These are phyloP conservation scores for Sporothrix brasiliensis DNA, from an alignment of 2,329 filamentous ascomycete genomes.

Conservation along the genomic window DNA sequence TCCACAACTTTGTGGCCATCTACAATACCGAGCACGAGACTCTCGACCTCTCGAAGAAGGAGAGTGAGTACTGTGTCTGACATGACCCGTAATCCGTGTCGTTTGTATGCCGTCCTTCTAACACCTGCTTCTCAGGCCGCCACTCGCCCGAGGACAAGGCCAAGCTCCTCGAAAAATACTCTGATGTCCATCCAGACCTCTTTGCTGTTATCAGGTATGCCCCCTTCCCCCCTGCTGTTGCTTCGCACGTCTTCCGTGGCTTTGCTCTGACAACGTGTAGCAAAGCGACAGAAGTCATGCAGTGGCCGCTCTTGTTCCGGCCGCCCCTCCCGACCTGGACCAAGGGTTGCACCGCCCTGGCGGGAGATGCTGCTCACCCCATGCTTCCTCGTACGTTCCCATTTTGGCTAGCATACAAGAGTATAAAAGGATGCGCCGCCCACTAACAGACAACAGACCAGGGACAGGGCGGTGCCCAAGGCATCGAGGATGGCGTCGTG, in stretches of 20 bases:
- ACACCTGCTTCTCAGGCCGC: background rate
- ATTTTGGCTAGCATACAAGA: no score
- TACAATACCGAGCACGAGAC: conserved; percentile 21
- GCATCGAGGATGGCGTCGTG: conserved; percentile 16
- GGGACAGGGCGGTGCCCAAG: conserved; percentile 16
- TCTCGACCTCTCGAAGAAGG: conserved; percentile 17
- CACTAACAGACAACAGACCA: background rate
- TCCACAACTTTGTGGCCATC: conserved; percentile 20
- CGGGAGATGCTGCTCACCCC: conserved; percentile 20
- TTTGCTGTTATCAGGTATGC: conserved; percentile 18
- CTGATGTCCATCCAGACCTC: conserved; percentile 17
- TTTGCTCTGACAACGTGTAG: background rate
- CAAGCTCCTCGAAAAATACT: conserved; percentile 17
- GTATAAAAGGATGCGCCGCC: no score
- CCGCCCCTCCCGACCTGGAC: conserved; percentile 18
- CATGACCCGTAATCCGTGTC: background rate
- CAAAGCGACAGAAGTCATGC: conserved; percentile 23
- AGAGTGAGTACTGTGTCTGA: background rate
- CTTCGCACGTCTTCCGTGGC: no score
- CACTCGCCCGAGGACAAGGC: conserved; percentile 12
- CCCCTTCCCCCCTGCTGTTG: no score
- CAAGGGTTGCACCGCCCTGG: conserved; percentile 2
- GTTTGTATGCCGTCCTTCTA: background rate
- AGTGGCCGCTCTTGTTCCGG: conserved; percentile 17
- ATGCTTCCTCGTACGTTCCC: conserved; percentile 22